These are phyloP conservation scores for Clarireedia hainanense DNA, from an alignment of 2,329 filamentous ascomycete genomes.

Conservation along the genomic window DNA sequence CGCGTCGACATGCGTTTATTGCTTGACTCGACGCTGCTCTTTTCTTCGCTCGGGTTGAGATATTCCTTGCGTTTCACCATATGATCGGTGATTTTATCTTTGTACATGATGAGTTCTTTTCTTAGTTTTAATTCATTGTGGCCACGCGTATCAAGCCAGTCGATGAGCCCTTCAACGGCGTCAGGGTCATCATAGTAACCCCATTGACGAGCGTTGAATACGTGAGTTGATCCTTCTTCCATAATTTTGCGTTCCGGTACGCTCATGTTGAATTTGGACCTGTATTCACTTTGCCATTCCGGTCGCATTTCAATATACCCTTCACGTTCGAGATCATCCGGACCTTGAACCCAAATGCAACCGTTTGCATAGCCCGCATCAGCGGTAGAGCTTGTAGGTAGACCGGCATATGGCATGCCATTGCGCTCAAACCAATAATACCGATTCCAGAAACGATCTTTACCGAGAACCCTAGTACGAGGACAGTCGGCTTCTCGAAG, in stretches of 20 bases:
- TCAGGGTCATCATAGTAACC: slow-evolving; percentile 81
- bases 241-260: slow-evolving; percentile 75
- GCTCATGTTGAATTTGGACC: slow-evolving; percentile 69
- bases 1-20: slow-evolving; percentile 51
- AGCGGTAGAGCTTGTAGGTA: slow-evolving; percentile 82
- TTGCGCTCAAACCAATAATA: slow-evolving; percentile 99
- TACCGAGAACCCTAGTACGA: slow-evolving; percentile 79
- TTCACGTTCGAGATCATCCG: slow-evolving; percentile 76
- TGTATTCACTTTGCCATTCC: slow-evolving; percentile 68
- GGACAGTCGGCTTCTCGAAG: slow-evolving; percentile 90
- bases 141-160: slow-evolving; percentile 83
- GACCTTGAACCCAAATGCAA: slow-evolving; percentile 92
- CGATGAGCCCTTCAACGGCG: slow-evolving; percentile 68
- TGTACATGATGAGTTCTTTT: slow-evolving; percentile 75
- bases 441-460: slow-evolving; percentile 95
- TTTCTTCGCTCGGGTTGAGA: slow-evolving; percentile 44
- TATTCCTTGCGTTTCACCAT: slow-evolving; percentile 78
- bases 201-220: slow-evolving; percentile 76
- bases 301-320: slow-evolving; percentile 75
- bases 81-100: slow-evolving; percentile 65
- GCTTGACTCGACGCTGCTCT: slow-evolving; percentile 38
- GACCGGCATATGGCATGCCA: slow-evolving; percentile 88
- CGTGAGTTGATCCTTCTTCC: slow-evolving; percentile 77
- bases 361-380: slow-evolving; percentile 87
- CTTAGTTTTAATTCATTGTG: slow-evolving; percentile 78